A percentile compares a stretch with the other conserved stretches of the same genome.
These are phyloP conservation scores for Rubroboletus pulcherrimus DNA, from an alignment of 768 basidiomycete genomes.

Conservation along the genomic window DNA sequence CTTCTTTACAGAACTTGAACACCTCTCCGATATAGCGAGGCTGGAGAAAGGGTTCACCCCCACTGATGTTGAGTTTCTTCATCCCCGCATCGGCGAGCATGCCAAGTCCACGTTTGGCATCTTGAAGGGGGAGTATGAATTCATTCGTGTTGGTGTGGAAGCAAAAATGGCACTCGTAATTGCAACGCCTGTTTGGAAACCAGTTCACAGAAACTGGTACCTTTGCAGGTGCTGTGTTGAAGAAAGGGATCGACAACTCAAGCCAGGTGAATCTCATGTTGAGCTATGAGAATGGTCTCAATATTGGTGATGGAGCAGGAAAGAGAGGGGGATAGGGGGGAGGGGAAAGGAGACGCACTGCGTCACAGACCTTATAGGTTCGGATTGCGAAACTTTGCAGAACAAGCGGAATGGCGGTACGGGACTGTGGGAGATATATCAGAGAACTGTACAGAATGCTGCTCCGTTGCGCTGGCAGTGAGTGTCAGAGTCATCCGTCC, in stretches of 20 bases:
- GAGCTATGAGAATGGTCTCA: background rate
- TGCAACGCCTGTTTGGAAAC: slow-evolving; percentile 28
- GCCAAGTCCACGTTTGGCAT: slow-evolving; percentile 34
- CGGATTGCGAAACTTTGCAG: background rate
- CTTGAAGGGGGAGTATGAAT: slow-evolving; percentile 33
- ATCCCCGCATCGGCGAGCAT: slow-evolving; percentile 33
- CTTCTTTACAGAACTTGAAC: slow-evolving; percentile 37
- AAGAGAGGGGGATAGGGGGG: background rate
- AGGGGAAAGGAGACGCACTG: background rate
- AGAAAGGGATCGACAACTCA: slow-evolving; percentile 16
- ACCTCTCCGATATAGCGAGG: slow-evolving; percentile 37
- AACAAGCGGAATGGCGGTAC: background rate
- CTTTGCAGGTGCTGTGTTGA: slow-evolving; percentile 4
- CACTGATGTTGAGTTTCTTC: slow-evolving; percentile 36
- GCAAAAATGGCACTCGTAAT: slow-evolving; percentile 40
- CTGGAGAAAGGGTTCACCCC: slow-evolving; percentile 38
- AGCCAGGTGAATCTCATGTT: slow-evolving; percentile 16
- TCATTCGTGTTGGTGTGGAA: slow-evolving; percentile 39
- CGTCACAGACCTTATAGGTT: background rate
- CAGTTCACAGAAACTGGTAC: slow-evolving; percentile 27
- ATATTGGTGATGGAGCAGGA: background rate
- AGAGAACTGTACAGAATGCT: background rate
- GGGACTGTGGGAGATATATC: background rate
- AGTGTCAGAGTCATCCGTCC: background rate
- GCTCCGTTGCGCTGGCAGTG: background rate